Base-by-base conservation (phyloP, 768 basidiomycete genomes). In the Pholiota molesta region DNA sequence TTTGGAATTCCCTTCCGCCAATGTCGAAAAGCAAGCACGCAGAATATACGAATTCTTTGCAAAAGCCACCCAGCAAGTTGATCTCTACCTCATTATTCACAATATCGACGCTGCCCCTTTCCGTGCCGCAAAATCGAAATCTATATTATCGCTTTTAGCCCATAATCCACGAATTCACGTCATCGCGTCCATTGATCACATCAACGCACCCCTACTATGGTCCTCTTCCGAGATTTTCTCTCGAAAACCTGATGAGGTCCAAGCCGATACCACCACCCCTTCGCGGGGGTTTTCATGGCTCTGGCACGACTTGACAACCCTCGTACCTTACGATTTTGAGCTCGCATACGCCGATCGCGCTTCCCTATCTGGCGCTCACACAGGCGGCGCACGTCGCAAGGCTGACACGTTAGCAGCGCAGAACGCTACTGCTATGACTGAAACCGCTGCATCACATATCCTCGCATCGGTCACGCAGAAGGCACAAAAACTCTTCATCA, bases 221-320 rank as follows among this genome's bases (percentile, higher is more conserved):
- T 86, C 89, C 6, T 81, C 90, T 9, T 84, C 89, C 1, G 89
- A 92, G 63, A 70, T 77, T 21, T 79, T 84, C 45, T 73, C 88
- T 5, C 78, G 87, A 47, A 90, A 89, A 71, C 74, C 73, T 33
- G 63, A 63, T 40, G 55, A 47, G n/a, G 10, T 61, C 31, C 45
- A 55, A 17, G 58, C 65, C 26, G 26, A 26, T 16, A 56, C 67
- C 17, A 9, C 66, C 6, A 66, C 72, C 8, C 72, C 73, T 55
- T 60, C 74, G 37, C 81, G 81, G 35, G 89, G 89, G 9, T 90
- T 86, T 71, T 75, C 85, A 1, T 94, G 92, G 87, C 77, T 95
- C 16, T 94, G 93, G 87, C 94, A 98, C 74, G 94, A 97, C 74
- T 74, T 94, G 23, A 94, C 95, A 3, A 97, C 97, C 1, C 89